Evolutionary conservation across 345 rosid genomes (phyloP), one percentile per base, ranked within the genome.

Genomic region (Aethionema arabicum): DNA sequence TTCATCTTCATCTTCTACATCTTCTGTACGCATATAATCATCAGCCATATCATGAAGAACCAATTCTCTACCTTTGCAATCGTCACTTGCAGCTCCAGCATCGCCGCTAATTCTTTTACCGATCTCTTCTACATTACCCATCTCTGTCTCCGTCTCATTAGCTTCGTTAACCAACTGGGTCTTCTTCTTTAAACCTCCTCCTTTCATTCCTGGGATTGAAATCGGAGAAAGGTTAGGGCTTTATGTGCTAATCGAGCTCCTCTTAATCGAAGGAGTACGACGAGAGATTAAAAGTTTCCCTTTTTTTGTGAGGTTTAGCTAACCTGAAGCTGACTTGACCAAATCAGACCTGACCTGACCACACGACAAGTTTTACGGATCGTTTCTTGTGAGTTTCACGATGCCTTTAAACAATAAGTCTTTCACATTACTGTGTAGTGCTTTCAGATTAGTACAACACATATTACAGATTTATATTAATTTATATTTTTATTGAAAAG

Each of bases 1-100:
- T 0, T 42, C 88, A 1, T 53, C 88, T 0, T 50, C 75, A 11
- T 74, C 27, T 8, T 77, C 16, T 6, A 42, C 72, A 51, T 73
- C 53, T 41, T 56, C 74, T 41, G 41, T 73, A 63, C 70, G 66
- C 58, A 40, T 58, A 59, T 59, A 49, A 69, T 64, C 63, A 74
- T 64, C 63, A 74, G 54, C 74, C 41, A 63, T 59, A 38, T 58
- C 78, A 12, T 42, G 63, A 53, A 64, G 43, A 52, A 59, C 29
- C 5, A 27, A 59, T 14, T 59, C 70, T 5, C 69, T 64, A 55
- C 59, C 52, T 30, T 31, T 64, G 21, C 66, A 65, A 42, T 51
- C 68, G 7, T 50, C 57, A 32, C 68, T 63, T 47, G 14, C 35
- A 21, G 41, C 41, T 8, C 40, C 70, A 53, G 46, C 61, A 33